Evolutionary conservation across 2,329 filamentous ascomycete genomes (phyloP).

Genomic region (Colletotrichum salicis): DNA sequence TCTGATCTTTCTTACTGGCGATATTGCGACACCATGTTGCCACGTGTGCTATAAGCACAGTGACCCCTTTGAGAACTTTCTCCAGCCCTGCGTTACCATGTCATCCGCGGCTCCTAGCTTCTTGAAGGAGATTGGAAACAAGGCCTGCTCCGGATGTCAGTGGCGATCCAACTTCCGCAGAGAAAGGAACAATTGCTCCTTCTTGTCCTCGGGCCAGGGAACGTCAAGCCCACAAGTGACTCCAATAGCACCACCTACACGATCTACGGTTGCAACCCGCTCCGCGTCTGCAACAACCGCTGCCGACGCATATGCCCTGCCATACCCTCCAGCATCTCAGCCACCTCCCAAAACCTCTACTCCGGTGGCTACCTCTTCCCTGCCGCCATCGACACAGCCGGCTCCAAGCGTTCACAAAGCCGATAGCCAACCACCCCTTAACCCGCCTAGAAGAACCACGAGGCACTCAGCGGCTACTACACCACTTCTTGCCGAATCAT

Average conservation of each 20-base stretch:
- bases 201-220: slow-evolving; percentile 9
- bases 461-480: slow-evolving; percentile 7
- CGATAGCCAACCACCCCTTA: not conserved
- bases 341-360: not conserved
- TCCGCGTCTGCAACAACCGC: not conserved
- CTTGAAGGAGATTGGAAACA: slow-evolving; percentile 36
- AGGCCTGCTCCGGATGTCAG: slow-evolving; percentile 45
- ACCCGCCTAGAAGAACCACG: slow-evolving; percentile 9
- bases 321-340: not conserved
- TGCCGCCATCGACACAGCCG: not conserved
- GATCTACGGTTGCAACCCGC: not conserved
- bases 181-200: slow-evolving; percentile 42
- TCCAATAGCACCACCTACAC: not conserved
- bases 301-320: not conserved
- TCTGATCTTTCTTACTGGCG: slow-evolving; percentile 30
- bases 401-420: not conserved
- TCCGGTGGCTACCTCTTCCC: no score
- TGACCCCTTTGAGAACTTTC: not conserved
- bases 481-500: not conserved
- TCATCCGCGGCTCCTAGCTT: slow-evolving; percentile 35
- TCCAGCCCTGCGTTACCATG: slow-evolving; percentile 42
- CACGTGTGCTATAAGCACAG: not conserved
- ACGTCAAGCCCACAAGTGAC: not conserved
- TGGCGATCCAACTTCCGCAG: slow-evolving; percentile 43
- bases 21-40: slow-evolving; percentile 4